These are phyloP conservation scores for Trifolium fragiferum DNA, from an alignment of 306 rosid species.

Conservation along the genomic window DNA sequence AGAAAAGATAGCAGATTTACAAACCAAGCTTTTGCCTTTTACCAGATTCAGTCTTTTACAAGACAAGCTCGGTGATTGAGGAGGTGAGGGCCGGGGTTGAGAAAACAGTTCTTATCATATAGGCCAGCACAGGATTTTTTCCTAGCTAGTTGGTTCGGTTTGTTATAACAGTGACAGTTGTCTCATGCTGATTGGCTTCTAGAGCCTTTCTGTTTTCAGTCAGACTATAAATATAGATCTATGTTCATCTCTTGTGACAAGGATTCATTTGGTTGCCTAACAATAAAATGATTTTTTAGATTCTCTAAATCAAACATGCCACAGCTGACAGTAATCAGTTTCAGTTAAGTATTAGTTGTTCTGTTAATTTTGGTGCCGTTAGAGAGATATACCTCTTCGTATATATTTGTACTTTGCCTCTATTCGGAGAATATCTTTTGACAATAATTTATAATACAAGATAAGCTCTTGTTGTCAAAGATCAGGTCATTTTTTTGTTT, in stretches of 20 bases:
- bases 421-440: neutral
- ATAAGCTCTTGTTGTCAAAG: neutral
- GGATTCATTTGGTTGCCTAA: neutral
- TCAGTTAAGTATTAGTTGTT: neutral
- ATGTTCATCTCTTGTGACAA: neutral
- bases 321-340: neutral
- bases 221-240: neutral
- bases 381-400: slow-evolving; percentile 1
- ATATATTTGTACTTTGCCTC: neutral
- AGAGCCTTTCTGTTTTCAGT: neutral
- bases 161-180: neutral
- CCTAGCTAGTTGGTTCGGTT: neutral
- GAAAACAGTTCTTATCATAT: neutral
- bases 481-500: neutral
- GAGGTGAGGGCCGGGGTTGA: neutral
- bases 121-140: neutral
- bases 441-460: slow-evolving; percentile 10
- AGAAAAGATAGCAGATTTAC: neutral
- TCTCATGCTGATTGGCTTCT: neutral
- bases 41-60: neutral
- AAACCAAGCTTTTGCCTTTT: neutral
- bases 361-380: neutral
- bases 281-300: neutral
- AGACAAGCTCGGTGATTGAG: neutral
- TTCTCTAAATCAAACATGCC: neutral